Percentiles rank a stretch among this genome's conserved stretches.
Conservation (phyloP, 768 basidiomycete species). For the Rhodotorula diobovata region DNA sequence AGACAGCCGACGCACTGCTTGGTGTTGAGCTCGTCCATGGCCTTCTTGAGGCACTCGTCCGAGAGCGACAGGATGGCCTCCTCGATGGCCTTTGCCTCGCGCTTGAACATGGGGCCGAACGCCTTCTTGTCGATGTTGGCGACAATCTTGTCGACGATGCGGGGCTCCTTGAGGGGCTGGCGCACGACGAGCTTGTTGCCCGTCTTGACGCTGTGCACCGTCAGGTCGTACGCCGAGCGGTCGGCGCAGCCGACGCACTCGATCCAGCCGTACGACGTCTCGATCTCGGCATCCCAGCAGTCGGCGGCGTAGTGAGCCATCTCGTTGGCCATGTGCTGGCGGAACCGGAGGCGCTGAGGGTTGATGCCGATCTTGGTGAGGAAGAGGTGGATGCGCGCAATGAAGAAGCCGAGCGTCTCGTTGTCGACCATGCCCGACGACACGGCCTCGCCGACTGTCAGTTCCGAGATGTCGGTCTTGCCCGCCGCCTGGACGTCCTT, state of each 20-base stretch:
- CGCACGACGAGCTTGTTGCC: constrained; percentile 80
- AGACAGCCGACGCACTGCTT: constrained; percentile 58
- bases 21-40: constrained; percentile 64
- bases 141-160: constrained; percentile 72
- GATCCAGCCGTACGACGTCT: constrained; percentile 88
- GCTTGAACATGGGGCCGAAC: constrained; percentile 82
- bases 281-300: constrained; percentile 99
- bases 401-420: constrained; percentile 94
- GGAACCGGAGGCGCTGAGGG: constrained; percentile 74
- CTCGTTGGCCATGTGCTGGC: constrained; percentile 98
- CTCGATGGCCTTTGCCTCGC: constrained; percentile 66
- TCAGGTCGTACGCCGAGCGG: constrained; percentile 91
- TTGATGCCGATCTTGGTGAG: constrained; percentile 85
- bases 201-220: constrained; percentile 78
- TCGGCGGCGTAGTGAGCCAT: constrained; percentile 99
- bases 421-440: constrained; percentile 81
- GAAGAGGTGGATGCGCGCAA: constrained; percentile 86
- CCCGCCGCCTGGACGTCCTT: constrained; percentile 77
- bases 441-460: constrained; percentile 86
- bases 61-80: constrained; percentile 63
- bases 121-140: constrained; percentile 79
- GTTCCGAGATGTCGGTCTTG: constrained; percentile 58
- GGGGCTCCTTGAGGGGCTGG: constrained; percentile 76
- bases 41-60: constrained; percentile 60
- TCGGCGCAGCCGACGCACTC: constrained; percentile 99